These are phyloP conservation scores for Parvularia atlantis DNA, from an alignment of 78 protist species.

Conservation along the genomic window DNA sequence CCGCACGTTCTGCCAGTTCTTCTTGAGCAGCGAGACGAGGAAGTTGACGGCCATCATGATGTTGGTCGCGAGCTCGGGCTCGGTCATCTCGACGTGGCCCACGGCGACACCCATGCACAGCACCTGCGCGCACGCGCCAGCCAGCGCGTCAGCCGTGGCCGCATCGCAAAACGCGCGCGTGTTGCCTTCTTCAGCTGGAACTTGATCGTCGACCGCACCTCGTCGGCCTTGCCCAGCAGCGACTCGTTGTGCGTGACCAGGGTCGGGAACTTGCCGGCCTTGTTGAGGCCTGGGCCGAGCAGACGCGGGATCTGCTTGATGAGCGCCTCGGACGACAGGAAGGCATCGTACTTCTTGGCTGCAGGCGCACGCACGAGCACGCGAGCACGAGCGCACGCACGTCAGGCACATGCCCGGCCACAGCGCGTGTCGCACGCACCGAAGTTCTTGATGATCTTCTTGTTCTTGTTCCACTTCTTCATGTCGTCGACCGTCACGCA, in stretches of 20 bases:
- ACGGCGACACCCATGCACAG: slow-evolving; percentile 93
- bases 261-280: slow-evolving; percentile 99
- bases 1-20: slow-evolving; percentile 99
- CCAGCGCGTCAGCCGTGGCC: too few species aligned
- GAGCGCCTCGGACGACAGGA: slow-evolving; percentile 95
- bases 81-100: slow-evolving; percentile 89
- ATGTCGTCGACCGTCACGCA: slow-evolving; percentile 84
- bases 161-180: too few species aligned
- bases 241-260: slow-evolving; percentile 71
- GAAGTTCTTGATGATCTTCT: slow-evolving; percentile 96
- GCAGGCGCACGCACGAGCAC: background rate
- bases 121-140: too few species aligned
- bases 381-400: background rate
- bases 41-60: slow-evolving; percentile 87
- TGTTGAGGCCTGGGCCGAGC: slow-evolving; percentile 97
- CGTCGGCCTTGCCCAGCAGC: slow-evolving; percentile 79
- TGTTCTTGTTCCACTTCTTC: slow-evolving; percentile 97
- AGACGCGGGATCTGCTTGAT: slow-evolving; percentile 92
- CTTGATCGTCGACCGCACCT: slow-evolving; percentile 86
- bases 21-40: slow-evolving; percentile 97
- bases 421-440: too few species aligned
- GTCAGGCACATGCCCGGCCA: background rate
- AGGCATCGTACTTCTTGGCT: slow-evolving; percentile 92
- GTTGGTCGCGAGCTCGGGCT: slow-evolving; percentile 82
- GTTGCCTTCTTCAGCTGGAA: slow-evolving; percentile 98